Base-by-base conservation (phyloP, 352 stramenopile genomes). In the Aphanomyces invadans region DNA sequence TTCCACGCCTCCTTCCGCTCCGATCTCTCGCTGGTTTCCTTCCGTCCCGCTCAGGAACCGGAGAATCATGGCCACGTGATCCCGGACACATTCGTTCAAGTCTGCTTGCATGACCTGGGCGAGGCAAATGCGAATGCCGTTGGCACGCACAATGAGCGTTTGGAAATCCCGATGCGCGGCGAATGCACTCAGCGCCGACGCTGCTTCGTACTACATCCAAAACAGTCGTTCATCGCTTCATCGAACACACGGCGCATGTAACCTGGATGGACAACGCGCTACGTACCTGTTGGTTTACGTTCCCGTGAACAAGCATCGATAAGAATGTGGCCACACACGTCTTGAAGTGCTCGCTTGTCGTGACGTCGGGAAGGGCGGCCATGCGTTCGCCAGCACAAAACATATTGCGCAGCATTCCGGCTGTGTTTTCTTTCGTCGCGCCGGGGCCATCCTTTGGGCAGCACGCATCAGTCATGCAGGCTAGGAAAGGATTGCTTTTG, bases 11-110 rank as follows among this genome's bases (percentile, higher is more conserved):
- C 60, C 60, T 10, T 67, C 39, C 2, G 42, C 32, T 7, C 60
- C 60, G 33, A 67, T 67, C 17, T 67, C 60, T 15, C 60, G 60
- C 33, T 67, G 60, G 49, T 57, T 55, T 39, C 2, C 60, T 57
- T 67, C 60, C 1, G 60, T 55, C 11, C 39, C 60, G 17, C 38
- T 57, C 17, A 67, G 33, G 28, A n/a, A 57, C 17, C 60, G 60
- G 7, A 67, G 25, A 3, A 67, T 32, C 1, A 60, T 42, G 5
- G 60, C 60, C 0, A 32, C 42, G 17, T 57, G 55, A 28, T 67
- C 60, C 0, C 60, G 60, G 17, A 67, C 39, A 21, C 38, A 32
- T 23, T 67, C 60, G 60, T 67, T 23, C 17, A 51, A 19, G 17
- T 29, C 11, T 2, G 10, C 21, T 7, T 49, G 56, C 12, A 44